Conservation (phyloP, 2,329 filamentous ascomycete genomes). For the Apiospora pterosperma region DNA sequence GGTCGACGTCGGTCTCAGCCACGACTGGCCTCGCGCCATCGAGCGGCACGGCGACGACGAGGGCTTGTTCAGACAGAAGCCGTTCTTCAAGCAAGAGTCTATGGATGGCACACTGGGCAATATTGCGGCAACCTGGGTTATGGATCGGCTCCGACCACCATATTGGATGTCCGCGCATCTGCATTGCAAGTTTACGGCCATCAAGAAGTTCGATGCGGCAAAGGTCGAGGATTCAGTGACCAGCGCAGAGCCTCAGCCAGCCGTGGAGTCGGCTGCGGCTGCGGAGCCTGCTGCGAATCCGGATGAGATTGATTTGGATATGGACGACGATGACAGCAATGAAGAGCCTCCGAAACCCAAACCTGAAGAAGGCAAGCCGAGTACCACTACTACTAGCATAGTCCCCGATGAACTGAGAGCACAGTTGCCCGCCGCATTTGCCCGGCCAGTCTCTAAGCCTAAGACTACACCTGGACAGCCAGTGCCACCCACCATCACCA, state of each 20-base stretch:
- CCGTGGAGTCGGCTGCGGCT: background rate
- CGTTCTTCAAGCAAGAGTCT: constrained; percentile 73
- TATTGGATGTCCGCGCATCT: constrained; percentile 95
- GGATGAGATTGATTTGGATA: constrained; percentile 69
- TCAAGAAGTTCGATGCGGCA: constrained; percentile 48
- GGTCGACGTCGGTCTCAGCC: constrained; percentile 86
- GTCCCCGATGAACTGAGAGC: constrained; percentile 65
- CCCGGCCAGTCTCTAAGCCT: constrained; percentile 33
- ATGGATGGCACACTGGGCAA: constrained; percentile 73
- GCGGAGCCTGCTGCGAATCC: constrained; percentile 42
- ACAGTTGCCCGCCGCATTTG: constrained; percentile 75
- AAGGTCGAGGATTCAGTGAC: background rate
- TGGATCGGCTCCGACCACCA: constrained; percentile 75
- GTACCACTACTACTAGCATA: constrained; percentile 16
- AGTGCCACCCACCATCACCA: constrained; percentile 69
- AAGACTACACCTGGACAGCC: constrained; percentile 52
- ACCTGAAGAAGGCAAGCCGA: constrained; percentile 12
- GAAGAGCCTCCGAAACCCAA: background rate
- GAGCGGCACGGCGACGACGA: constrained; percentile 73
- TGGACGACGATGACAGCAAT: constrained; percentile 42
- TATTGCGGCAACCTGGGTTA: constrained; percentile 71
- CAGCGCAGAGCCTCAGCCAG: constrained; percentile 6
- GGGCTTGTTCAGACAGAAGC: constrained; percentile 70
- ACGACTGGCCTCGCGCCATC: constrained; percentile 89
- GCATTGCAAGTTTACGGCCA: constrained; percentile 81